Percentiles rank a stretch among this genome's conserved stretches.
These are phyloP conservation scores for Butyriboletus loyo DNA, from an alignment of 768 basidiomycete genomes.

Conservation along the genomic window DNA sequence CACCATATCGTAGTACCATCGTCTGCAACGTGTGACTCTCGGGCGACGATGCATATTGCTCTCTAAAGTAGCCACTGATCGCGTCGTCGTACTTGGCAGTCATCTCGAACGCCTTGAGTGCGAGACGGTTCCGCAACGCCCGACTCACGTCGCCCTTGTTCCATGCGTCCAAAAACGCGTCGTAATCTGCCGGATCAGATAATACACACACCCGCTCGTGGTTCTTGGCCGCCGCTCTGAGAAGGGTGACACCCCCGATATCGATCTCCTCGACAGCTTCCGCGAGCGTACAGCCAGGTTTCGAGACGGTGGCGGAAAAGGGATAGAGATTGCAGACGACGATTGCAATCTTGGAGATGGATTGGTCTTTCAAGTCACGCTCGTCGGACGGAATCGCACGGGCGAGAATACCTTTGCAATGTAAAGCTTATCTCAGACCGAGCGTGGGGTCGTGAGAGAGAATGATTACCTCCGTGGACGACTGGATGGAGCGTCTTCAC, in stretches of 20 bases:
- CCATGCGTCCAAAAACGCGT: constrained; percentile 76
- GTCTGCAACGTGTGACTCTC: constrained; percentile 79
- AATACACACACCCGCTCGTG: constrained; percentile 89
- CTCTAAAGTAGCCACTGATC: constrained; percentile 94
- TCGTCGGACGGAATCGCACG: constrained; percentile 89
- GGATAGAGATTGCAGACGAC: constrained; percentile 99
- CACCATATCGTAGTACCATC: constrained; percentile 87
- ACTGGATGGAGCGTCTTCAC: constrained; percentile 98
- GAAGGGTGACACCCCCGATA: constrained; percentile 96
- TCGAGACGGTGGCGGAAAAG: constrained; percentile 86
- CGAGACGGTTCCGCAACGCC: constrained; percentile 69
- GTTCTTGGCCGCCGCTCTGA: constrained; percentile 98
- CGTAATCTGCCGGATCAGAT: constrained; percentile 87
- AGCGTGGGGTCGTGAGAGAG: not conserved
- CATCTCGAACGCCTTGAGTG: constrained; percentile 96
- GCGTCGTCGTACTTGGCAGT: constrained; percentile 94
- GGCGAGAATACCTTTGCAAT: constrained; percentile 84
- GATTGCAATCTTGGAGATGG: constrained; percentile 90
- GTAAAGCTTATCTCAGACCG: constrained; percentile 1
- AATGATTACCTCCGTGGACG: constrained; percentile 83
- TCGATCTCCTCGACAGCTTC: constrained; percentile 98
- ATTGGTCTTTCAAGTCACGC: constrained; percentile 75
- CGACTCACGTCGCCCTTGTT: constrained; percentile 73
- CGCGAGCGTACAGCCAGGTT: constrained; percentile 84
- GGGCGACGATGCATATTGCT: constrained; percentile 88